A percentile compares a stretch with the other conserved stretches of the same genome.
Evolutionary conservation across 768 basidiomycete genomes (phyloP).

Genomic region (Daedaleopsis sinensis): DNA sequence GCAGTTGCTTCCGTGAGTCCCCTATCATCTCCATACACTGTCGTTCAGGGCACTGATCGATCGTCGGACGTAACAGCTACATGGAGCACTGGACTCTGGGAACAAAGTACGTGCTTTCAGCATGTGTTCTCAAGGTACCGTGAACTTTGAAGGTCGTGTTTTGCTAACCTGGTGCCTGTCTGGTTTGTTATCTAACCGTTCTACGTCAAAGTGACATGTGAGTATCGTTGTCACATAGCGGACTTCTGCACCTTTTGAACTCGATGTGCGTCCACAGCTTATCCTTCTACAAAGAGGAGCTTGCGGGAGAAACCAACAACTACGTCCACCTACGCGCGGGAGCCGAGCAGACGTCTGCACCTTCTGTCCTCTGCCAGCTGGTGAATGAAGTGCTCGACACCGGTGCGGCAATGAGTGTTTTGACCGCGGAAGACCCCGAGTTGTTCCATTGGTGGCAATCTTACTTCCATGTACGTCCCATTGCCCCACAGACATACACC

Average conservation of each 20-base stretch:
- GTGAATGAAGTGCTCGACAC: slow-evolving; percentile 18
- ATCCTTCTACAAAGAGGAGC: slow-evolving; percentile 25
- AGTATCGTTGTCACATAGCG: not conserved
- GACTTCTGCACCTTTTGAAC: too few relatives aligned
- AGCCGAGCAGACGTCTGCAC: not conserved
- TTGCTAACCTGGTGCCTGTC: too few relatives aligned
- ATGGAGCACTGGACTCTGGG: slow-evolving; percentile 16
- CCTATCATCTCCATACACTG: too few relatives aligned
- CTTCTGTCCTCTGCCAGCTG: slow-evolving; percentile 5
- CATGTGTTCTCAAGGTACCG: too few relatives aligned
- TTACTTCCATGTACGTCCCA: slow-evolving; percentile 12
- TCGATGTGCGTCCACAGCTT: slow-evolving; percentile 8
- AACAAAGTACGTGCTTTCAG: slow-evolving; percentile 11
- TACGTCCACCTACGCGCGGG: slow-evolving; percentile 21
- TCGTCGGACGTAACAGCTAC: not conserved
- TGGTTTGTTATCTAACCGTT: too few relatives aligned
- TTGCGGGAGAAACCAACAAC: slow-evolving; percentile 17
- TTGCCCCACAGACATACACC: too few relatives aligned
- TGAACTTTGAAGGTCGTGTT: too few relatives aligned
- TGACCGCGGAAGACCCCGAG: not conserved
- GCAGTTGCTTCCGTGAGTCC: slow-evolving; percentile 40
- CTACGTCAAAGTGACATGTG: slow-evolving; percentile 8
- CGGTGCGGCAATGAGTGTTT: not conserved
- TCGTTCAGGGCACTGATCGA: not conserved
- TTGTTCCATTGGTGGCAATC: slow-evolving; percentile 3